A percentile compares a stretch with the other conserved stretches of the same genome.
Conservation (phyloP, 2,329 filamentous ascomycete genomes). For the Plenodomus biglobosus region DNA sequence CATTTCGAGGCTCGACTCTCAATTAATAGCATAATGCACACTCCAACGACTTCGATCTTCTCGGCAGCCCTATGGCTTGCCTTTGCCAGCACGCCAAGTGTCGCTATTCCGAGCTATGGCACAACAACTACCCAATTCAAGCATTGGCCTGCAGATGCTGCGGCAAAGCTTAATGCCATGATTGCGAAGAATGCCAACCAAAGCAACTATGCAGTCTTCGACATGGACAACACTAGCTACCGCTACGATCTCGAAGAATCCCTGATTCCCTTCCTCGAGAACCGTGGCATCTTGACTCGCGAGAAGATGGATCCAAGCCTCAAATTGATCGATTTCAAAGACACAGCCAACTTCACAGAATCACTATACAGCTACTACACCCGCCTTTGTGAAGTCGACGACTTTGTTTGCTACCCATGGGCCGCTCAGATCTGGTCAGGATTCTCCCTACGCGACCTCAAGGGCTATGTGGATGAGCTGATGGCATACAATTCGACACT, state of each 20-base stretch:
- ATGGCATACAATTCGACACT: conserved; percentile 31
- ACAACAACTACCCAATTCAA: conserved; percentile 22
- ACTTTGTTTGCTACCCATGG: conserved; percentile 37
- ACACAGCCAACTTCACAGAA: conserved; percentile 36
- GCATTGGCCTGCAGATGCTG: conserved; percentile 32
- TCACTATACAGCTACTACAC: conserved; percentile 36
- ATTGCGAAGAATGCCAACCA: conserved; percentile 34
- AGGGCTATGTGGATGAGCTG: conserved; percentile 34
- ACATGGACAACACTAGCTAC: conserved; percentile 39
- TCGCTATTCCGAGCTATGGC: conserved; percentile 18
- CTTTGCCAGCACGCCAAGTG: conserved; percentile 5
- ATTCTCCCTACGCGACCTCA: conserved; percentile 28
- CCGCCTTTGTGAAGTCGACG: conserved; percentile 34
- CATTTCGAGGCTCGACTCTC: not conserved
- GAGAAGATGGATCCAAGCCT: conserved; percentile 31
- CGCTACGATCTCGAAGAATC: conserved; percentile 35
- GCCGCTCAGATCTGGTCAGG: conserved; percentile 34
- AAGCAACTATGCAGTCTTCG: conserved; percentile 37
- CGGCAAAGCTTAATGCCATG: conserved; percentile 30
- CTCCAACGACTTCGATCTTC: not conserved
- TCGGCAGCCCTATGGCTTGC: conserved; percentile 24
- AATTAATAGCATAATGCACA: not conserved
- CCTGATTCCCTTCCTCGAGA: conserved; percentile 34
- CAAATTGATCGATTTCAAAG: conserved; percentile 37
- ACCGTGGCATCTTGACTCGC: conserved; percentile 35